Conservation (phyloP, 768 basidiomycete genomes). For the Leccinum rimulosum region DNA sequence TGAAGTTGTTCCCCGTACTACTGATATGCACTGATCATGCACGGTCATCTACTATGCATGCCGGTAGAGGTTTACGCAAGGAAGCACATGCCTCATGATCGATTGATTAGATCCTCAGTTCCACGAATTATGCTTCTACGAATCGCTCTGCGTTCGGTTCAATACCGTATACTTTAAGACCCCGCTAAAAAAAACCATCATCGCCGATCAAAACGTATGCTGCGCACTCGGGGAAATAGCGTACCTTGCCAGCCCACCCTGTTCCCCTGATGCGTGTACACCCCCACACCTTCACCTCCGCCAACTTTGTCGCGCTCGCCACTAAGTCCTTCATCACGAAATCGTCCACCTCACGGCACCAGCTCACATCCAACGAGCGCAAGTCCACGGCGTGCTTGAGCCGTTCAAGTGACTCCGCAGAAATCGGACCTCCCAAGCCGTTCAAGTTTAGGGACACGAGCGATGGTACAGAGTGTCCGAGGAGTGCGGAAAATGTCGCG, state of each 20-base stretch:
- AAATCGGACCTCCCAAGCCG: slow-evolving; percentile 61
- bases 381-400: slow-evolving; percentile 41
- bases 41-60: background rate
- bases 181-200: slow-evolving; percentile 14
- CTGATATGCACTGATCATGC: background rate
- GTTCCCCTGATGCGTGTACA: slow-evolving; percentile 47
- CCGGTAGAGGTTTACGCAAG: background rate
- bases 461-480: slow-evolving; percentile 61
- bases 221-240: slow-evolving; percentile 1
- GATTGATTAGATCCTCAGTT: background rate
- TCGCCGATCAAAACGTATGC: background rate
- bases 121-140: slow-evolving; percentile 1
- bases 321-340: slow-evolving; percentile 74
- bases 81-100: background rate
- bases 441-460: slow-evolving; percentile 71
- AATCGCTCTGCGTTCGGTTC: slow-evolving; percentile 38
- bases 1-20: background rate
- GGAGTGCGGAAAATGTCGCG: slow-evolving; percentile 56
- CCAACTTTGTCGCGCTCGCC: slow-evolving; percentile 39
- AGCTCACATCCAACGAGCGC: slow-evolving; percentile 72
- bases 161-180: slow-evolving; percentile 30
- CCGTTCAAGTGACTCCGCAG: slow-evolving; percentile 44
- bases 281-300: slow-evolving; percentile 52
- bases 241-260: slow-evolving; percentile 46
- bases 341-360: slow-evolving; percentile 81